Evolutionary conservation across 1,284 basidiomycete genomes (phyloP), one percentile per base, ranked within the genome.

Genomic region (Pyrrhoderma noxium): DNA sequence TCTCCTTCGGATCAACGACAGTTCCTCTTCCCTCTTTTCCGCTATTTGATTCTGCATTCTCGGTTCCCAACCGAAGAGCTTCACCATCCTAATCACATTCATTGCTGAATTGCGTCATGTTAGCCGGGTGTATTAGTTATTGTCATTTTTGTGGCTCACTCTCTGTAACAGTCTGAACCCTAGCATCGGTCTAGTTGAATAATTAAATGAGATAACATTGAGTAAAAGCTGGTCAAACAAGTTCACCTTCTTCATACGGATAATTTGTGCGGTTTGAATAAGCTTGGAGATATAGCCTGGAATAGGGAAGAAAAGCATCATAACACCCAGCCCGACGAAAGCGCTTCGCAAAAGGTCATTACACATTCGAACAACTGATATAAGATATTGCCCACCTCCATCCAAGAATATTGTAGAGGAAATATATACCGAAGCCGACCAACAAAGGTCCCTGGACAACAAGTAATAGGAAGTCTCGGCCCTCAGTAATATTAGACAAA

Each of bases 51-150:
- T 64, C 51, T 75, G 70, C 64, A 80, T 74, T 57, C 76, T 73
- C 16, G 65, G 65, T 60, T 82, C 80, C 81, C 81, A 83, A 8
- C 77, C 83, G 57, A 87, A 86, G 57, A 86, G 73, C 65, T 86
- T 85, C 64, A 82, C 68, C 72, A 82, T 81, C 22, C 80, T 67
- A n/a, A 79, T 56, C 5, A 77, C 67, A 56, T 66, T 67, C 67
- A 72, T 65, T 31, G 62, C 69, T 65, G 45, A 3, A 18, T 16
- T 27, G 44, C 54, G n/a, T n/a, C n/a, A 38, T 42, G 34, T 47
- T 3, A 36, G 31, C n/a, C 21, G 5, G 21, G 8, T 37, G 11
- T 16, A 37, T 37, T 16, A 22, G 21, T 8, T 22, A 22, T 18
- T 16, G 18, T 35, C 54, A 34, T 13, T 49, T 48, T 23, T 49